Evolutionary conservation across 306 rosid species (phyloP).

Genomic region (Medicago lupulina): DNA sequence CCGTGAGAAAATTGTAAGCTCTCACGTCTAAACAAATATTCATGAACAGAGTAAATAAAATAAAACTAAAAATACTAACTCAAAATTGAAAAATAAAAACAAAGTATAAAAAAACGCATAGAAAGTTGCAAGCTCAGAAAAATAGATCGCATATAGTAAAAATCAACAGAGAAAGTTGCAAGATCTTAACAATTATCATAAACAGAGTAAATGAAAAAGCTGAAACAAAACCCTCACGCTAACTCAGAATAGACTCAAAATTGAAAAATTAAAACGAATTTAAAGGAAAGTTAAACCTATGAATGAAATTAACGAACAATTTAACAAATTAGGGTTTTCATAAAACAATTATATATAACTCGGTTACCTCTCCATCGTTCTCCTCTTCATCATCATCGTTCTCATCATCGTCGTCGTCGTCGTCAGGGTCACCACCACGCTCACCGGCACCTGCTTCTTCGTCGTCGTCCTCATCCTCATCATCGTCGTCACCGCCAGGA

Average conservation of each 20-base stretch:
- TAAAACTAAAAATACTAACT: too few species aligned
- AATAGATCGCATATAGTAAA: too few species aligned
- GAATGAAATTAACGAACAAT: background rate
- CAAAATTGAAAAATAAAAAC: too few species aligned
- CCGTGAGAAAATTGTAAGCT: background rate
- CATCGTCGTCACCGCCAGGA: conserved; percentile 64
- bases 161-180: background rate
- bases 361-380: conserved; percentile 48
- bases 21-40: background rate
- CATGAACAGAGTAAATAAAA: background rate
- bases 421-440: conserved; percentile 46
- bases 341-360: conserved; percentile 8
- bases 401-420: conserved; percentile 38
- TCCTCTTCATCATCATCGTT: conserved; percentile 33
- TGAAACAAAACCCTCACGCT: background rate
- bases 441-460: conserved; percentile 19
- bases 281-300: background rate
- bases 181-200: background rate
- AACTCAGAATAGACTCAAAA: background rate
- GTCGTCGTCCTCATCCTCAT: conserved; percentile 26
- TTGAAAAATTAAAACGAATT: background rate
- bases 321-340: conserved; percentile 27
- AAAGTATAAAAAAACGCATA: too few species aligned
- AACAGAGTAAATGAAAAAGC: background rate
- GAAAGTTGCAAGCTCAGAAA: too few species aligned